A percentile compares a stretch with the other conserved stretches of the same genome.
Evolutionary conservation across 2,329 filamentous ascomycete species (phyloP).

Genomic region (Claviceps maximensis): DNA sequence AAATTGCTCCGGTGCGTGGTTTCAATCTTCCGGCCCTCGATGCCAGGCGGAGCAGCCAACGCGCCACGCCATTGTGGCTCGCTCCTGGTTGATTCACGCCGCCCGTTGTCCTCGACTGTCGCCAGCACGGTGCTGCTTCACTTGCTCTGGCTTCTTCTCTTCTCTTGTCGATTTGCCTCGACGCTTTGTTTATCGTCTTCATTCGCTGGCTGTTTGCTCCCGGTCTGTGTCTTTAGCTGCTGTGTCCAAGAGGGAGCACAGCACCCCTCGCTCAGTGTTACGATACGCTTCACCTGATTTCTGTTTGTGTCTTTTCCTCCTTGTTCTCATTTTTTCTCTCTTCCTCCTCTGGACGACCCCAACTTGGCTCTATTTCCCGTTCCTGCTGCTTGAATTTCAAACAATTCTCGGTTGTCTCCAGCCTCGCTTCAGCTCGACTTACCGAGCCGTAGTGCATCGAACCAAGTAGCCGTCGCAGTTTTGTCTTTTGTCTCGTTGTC

Average conservation of each 20-base stretch:
- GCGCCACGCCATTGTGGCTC: neutral
- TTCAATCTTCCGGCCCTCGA: neutral
- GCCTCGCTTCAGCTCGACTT: neutral
- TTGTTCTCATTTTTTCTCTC: neutral
- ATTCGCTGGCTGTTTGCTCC: neutral
- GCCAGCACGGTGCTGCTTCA: slow-evolving; percentile 39
- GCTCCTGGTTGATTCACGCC: slow-evolving; percentile 8
- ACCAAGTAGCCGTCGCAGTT: neutral
- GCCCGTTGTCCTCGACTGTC: slow-evolving; percentile 7
- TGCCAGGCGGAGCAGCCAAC: neutral
- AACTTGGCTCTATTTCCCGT: neutral
- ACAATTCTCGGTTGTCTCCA: neutral
- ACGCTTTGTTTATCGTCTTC: neutral
- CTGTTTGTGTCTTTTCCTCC: neutral
- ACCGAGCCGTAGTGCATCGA: neutral
- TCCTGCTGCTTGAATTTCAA: neutral
- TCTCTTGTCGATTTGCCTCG: slow-evolving; percentile 22
- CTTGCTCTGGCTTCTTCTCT: slow-evolving; percentile 42
- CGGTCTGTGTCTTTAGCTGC: neutral
- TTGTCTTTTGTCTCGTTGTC: neutral
- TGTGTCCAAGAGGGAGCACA: neutral
- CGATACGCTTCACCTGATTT: neutral
- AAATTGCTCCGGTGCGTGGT: slow-evolving; percentile 3
- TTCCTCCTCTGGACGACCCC: neutral
- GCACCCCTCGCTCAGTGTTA: neutral